Evolutionary conservation across 345 rosid genomes (phyloP).

Genomic region (Gossypium longicalyx): DNA sequence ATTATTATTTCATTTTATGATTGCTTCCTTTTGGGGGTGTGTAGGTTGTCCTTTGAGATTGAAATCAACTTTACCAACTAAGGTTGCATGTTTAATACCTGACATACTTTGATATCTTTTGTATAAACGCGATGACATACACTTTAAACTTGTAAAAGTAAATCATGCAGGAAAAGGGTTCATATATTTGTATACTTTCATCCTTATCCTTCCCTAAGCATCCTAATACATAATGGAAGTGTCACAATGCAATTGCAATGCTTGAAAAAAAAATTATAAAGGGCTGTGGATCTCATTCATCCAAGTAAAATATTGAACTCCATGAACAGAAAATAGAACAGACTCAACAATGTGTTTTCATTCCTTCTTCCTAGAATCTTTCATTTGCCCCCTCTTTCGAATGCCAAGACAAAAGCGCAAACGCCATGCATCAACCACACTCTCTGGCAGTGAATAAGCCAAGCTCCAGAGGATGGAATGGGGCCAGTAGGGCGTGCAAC

Average conservation of each 20-base stretch:
- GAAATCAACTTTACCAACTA: no score
- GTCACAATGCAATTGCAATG: neutral
- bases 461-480: neutral
- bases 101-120: conserved; percentile 28
- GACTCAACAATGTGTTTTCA: neutral
- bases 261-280: neutral
- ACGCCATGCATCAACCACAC: neutral
- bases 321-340: neutral
- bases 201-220: neutral
- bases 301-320: neutral
- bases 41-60: no score
- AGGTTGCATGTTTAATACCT: no score
- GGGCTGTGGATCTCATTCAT: no score
- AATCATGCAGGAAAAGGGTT: neutral
- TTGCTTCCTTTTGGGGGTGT: no score
- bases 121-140: no score
- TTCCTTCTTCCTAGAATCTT: neutral
- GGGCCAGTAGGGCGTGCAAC: neutral
- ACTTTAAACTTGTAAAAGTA: no score
- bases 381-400: neutral
- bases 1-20: no score
- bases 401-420: neutral
- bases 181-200: neutral
- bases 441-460: neutral
- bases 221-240: neutral